Evolutionary conservation across 352 stramenopile species (phyloP).

Genomic region (Phytophthora kernoviae): DNA sequence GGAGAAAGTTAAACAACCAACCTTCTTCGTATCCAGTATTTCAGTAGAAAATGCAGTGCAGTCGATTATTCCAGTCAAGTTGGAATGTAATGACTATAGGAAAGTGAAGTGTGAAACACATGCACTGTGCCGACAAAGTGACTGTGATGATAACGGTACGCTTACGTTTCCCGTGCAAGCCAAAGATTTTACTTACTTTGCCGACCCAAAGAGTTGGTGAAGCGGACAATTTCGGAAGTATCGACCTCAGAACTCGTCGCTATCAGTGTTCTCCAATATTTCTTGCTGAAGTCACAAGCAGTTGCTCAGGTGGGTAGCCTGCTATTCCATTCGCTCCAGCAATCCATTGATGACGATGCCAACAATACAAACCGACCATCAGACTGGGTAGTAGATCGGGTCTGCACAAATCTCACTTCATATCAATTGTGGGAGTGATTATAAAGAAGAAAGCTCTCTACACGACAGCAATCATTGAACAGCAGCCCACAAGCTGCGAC

Average conservation of each 20-base stretch:
- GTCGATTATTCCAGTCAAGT: conserved; percentile 15
- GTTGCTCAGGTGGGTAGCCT: conserved; percentile 29
- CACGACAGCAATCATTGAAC: conserved; percentile 5
- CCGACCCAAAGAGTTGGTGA: conserved; percentile 4
- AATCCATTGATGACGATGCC: conserved; percentile 1
- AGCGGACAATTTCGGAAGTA: conserved; percentile 7
- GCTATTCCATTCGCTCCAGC: conserved; percentile 28
- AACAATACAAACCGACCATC: not conserved
- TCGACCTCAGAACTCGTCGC: conserved; percentile 16
- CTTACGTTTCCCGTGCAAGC: not conserved
- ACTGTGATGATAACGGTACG: conserved; percentile 10
- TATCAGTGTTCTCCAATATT: conserved; percentile 29
- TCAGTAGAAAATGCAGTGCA: conserved; percentile 16
- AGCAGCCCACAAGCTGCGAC: conserved; percentile 2
- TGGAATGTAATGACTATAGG: conserved; percentile 11
- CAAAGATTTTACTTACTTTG: not conserved
- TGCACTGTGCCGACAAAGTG: conserved; percentile 17
- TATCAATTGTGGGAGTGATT: conserved; percentile 42
- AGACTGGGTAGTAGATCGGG: conserved; percentile 16
- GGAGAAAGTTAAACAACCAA: not conserved
- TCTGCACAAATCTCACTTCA: conserved; percentile 40
- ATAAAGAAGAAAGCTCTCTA: conserved; percentile 30
- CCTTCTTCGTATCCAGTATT: conserved; percentile 18
- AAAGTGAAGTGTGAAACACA: conserved; percentile 14
- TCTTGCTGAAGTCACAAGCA: conserved; percentile 23